Conservation (phyloP, 106 monocot species). For the Allium sativum region DNA sequence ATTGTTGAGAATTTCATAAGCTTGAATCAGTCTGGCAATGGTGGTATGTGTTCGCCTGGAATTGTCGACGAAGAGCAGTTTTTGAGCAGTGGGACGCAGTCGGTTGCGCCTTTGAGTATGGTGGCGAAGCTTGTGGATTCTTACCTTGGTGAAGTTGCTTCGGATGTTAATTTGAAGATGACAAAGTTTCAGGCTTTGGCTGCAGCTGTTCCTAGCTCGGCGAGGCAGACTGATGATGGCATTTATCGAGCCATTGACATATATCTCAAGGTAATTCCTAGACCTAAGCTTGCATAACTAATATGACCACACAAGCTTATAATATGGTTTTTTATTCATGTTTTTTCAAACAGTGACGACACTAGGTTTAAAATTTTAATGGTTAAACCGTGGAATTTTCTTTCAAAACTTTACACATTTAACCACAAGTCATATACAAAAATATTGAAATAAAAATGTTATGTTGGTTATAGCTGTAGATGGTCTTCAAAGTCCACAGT, state of each 20-base stretch:
- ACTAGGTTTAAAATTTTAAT: background rate
- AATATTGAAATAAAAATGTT: too few species aligned
- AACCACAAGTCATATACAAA: too few species aligned
- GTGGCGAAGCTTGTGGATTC: slow-evolving; percentile 52
- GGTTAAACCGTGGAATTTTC: too few species aligned
- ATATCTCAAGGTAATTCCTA: slow-evolving; percentile 39
- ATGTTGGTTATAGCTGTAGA: too few species aligned
- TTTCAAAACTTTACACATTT: too few species aligned
- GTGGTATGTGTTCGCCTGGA: slow-evolving; percentile 9
- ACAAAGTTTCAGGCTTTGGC: slow-evolving; percentile 45
- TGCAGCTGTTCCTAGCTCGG: slow-evolving; percentile 30
- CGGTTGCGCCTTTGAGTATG: slow-evolving; percentile 27
- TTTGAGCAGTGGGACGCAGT: slow-evolving; percentile 11
- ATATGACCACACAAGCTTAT: background rate
- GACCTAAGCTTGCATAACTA: background rate
- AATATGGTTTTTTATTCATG: background rate
- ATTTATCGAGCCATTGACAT: slow-evolving; percentile 55
- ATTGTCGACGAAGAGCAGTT: slow-evolving; percentile 26
- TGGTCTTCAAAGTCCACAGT: too few species aligned
- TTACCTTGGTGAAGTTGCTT: slow-evolving; percentile 43
- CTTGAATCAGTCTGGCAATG: slow-evolving; percentile 4
- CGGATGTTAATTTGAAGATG: slow-evolving; percentile 40
- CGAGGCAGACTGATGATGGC: slow-evolving; percentile 37
- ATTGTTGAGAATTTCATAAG: slow-evolving; percentile 49
- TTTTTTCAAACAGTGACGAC: background rate